Base-by-base conservation (phyloP, 2,329 filamentous ascomycete genomes). In the Fusarium verticillioides region DNA sequence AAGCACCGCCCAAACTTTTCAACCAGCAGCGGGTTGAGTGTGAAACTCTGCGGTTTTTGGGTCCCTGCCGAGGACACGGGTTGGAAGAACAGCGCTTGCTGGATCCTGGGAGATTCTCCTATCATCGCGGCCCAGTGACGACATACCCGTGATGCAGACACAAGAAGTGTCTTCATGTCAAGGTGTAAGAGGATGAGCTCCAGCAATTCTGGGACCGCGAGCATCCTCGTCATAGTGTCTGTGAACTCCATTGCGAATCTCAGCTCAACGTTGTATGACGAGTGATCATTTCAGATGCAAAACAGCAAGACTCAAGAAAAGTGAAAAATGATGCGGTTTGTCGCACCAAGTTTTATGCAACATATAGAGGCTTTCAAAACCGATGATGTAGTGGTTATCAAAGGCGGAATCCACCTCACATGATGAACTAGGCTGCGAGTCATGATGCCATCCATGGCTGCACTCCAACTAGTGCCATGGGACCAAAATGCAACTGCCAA, bases 151-250 rank as follows among this genome's bases (percentile, higher is more conserved):
- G 63, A 62, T 28, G 67, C 75, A 11, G 77, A 77, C 11, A 75
- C 66, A 15, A 80, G 75, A 6, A 80, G 73, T 8, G 77, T 78
- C 18, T 66, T 64, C 67, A 77, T 75, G 65, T 80, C 78, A 10
- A 78, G 61, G 13, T 74, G 68, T 19, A 73, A 40, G 26, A 80
- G 58, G 36, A 80, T 77, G 37, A 71, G 69, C 49, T 80, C 79
- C 32, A 79, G 63, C 8, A 80, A 60, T 65, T 80, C 79, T 11
- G 76, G 70, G n/a, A 59, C 16, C 15, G 23, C 34, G 36, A 64
- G 36, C 26, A 64, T 69, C 4, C n/a, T 56, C 8, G 50, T 21
- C 53, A 47, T 37, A 18, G 9, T 32, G 12, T 40, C 42, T 65
- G 52, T 13, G 26, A 30, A 11, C 30, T 53, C 40, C 52, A 67